These are phyloP conservation scores for Chaetomium olivaceum DNA, from an alignment of 2,329 filamentous ascomycete species.

Conservation along the genomic window DNA sequence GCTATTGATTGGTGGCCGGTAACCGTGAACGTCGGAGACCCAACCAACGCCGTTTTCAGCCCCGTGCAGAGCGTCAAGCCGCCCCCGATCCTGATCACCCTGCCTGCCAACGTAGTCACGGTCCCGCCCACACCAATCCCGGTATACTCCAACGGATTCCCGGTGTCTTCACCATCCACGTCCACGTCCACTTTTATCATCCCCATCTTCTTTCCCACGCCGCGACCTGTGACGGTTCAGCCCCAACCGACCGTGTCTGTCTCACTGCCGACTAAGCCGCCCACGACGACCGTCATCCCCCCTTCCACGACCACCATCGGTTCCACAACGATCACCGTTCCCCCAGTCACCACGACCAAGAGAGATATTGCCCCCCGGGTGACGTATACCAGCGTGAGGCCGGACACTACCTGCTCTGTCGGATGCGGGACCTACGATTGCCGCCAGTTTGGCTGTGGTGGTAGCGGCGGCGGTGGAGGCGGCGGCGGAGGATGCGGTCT, in stretches of 20 bases:
- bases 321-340: no score
- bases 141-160: background rate
- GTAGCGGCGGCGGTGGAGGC: background rate
- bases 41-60: background rate
- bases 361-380: background rate
- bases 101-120: constrained; percentile 6
- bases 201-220: constrained; percentile 14
- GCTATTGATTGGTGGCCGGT: constrained; percentile 8
- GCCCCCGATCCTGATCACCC: background rate
- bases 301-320: no score
- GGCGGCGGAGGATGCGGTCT: constrained; percentile 4
- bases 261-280: background rate
- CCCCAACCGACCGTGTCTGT: constrained; percentile 14
- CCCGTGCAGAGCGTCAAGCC: constrained; percentile 19
- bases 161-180: background rate
- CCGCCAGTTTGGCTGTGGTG: constrained; percentile 10
- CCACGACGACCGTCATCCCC: background rate
- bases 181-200: constrained; percentile 2
- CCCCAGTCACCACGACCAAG: no score
- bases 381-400: constrained; percentile 7
- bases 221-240: constrained; percentile 10
- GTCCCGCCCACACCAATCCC: constrained; percentile 6
- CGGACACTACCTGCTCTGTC: background rate
- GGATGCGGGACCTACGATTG: constrained; percentile 14
- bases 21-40: constrained; percentile 7